Base-by-base conservation (phyloP, 176 grass and related monocot species). In the Avena sativa region DNA sequence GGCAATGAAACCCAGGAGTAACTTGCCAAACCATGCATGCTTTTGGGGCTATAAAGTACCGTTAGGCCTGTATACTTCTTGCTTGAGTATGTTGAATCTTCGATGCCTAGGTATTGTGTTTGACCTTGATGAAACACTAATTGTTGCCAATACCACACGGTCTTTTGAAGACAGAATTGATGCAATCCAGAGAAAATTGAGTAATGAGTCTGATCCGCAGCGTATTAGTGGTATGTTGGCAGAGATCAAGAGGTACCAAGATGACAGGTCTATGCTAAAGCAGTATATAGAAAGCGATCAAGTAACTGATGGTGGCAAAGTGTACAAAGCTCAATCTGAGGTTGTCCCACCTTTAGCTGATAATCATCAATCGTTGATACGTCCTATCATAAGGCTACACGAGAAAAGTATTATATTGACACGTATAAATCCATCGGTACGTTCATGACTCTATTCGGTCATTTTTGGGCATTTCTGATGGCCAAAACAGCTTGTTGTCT, bases 91-190 rank as follows among this genome's bases (percentile, higher is more conserved):
- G 93, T 84, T 98, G 87, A 95, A 98, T 83, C 90, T 93, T 65
- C 86, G 96, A 19, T 98, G 96, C 88, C 91, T 98, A n/a, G 92
- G 90, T 71, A 98, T 98, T 74, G 96, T 98, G 70, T 95, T 98
- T 89, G 96, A 98, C 79, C 90, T 98, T 78, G 96, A 98, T 88
- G 96, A 98, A 78, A 98, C 96, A 66, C 91, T 98, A 77, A 60
- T 98, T 81, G 92, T 98, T 61, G 93, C 96, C 75, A 94, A 92
- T 86, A 98, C 96, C 66, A 88, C 86, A 40, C 93, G 93, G 43
- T 94, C 93, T 52, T 98, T 95, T 78, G 96, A 98, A 81, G 93
- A 98, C 74, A 90, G 92, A 86, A 95, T 98, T 79, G 93, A 98
- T 86, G 88, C 76, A n/a, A 89, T 98, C 83, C 96, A 98, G 82